phyloP scores from a whole-genome alignment of 192 early-diverging fungal species.

The Entophlyctis luteolus region DNA sequence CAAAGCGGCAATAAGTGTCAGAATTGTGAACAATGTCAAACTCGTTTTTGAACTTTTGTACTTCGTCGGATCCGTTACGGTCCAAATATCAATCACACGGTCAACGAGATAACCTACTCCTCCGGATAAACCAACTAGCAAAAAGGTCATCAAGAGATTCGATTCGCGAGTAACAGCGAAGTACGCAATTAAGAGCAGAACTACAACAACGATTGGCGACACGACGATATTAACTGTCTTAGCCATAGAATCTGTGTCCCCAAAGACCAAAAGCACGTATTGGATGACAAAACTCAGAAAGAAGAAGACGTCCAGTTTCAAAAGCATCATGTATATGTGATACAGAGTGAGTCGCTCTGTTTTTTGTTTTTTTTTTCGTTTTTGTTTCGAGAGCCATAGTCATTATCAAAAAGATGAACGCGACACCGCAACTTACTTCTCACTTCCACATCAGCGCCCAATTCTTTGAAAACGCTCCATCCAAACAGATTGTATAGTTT shows the following conservation, averaged over 20 bases:
- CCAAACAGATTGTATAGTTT: slow-evolving; percentile 56
- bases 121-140: slow-evolving; percentile 57
- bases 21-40: slow-evolving; percentile 64
- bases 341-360: slow-evolving; percentile 55
- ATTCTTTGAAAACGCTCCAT: slow-evolving; percentile 55
- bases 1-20: slow-evolving; percentile 45
- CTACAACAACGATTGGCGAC: slow-evolving; percentile 55
- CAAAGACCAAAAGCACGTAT: slow-evolving; percentile 57
- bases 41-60: slow-evolving; percentile 55
- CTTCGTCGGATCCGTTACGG: slow-evolving; percentile 30
- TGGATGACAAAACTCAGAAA: slow-evolving; percentile 71
- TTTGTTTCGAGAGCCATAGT: too few species aligned
- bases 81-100: slow-evolving; percentile 64
- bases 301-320: slow-evolving; percentile 84
- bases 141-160: slow-evolving; percentile 52
- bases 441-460: slow-evolving; percentile 53
- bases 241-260: slow-evolving; percentile 12
- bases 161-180: slow-evolving; percentile 62
- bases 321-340: slow-evolving; percentile 74
- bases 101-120: slow-evolving; percentile 67
- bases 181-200: slow-evolving; percentile 61
- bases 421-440: too few species aligned
- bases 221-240: slow-evolving; percentile 18
- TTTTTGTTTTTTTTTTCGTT: not conserved
- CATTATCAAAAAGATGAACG: too few species aligned